Conservation (phyloP, 768 basidiomycete genomes). For the Lactarius sp. region DNA sequence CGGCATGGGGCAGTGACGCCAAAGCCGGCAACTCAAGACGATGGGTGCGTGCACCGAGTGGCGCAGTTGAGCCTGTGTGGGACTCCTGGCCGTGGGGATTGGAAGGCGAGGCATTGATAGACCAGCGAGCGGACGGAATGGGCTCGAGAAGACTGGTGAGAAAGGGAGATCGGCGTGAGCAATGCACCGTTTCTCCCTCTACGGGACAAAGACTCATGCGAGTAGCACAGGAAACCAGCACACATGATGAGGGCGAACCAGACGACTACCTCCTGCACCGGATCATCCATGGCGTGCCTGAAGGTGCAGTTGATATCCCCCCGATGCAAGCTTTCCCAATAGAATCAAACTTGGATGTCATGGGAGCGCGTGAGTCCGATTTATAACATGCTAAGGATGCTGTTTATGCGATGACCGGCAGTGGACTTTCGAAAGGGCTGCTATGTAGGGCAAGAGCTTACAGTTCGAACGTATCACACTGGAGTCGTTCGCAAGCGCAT, state of each 20-base stretch:
- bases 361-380: slow-evolving; percentile 78
- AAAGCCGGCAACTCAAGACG: slow-evolving; percentile 39
- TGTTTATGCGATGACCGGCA: slow-evolving; percentile 31
- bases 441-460: slow-evolving; percentile 96
- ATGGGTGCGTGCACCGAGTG: slow-evolving; percentile 63
- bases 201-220: slow-evolving; percentile 12
- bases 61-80: slow-evolving; percentile 77
- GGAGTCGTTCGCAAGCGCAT: slow-evolving; percentile 89
- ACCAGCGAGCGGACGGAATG: slow-evolving; percentile 73
- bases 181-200: slow-evolving; percentile 3
- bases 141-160: slow-evolving; percentile 65
- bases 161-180: slow-evolving; percentile 73
- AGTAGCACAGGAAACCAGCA: slow-evolving; percentile 49
- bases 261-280: slow-evolving; percentile 75
- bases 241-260: slow-evolving; percentile 48
- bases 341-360: slow-evolving; percentile 91
- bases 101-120: slow-evolving; percentile 47
- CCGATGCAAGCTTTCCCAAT: slow-evolving; percentile 83
- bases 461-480: slow-evolving; percentile 93
- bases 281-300: slow-evolving; percentile 79
- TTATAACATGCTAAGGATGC: slow-evolving; percentile 3
- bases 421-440: slow-evolving; percentile 98
- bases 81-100: slow-evolving; percentile 58
- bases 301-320: slow-evolving; percentile 72
- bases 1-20: slow-evolving; percentile 59